A percentile compares a stretch with the other conserved stretches of the same genome.
Conservation (phyloP, 148 eudicot species). For the Pharnaceum exiguum region DNA sequence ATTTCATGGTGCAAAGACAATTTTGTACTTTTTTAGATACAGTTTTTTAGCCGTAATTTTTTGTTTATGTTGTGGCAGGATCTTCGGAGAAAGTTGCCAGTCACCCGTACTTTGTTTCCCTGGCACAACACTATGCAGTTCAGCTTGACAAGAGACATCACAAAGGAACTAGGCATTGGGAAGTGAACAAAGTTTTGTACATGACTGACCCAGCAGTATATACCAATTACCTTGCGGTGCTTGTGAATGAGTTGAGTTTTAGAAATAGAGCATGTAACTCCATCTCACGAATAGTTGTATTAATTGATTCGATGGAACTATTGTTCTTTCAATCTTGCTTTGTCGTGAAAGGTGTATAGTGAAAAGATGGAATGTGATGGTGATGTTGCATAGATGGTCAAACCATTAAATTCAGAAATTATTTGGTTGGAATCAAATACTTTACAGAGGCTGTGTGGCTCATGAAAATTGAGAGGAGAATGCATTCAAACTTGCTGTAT, state of each 20-base stretch:
- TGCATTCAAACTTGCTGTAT: no score
- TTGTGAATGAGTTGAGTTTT: conserved; percentile 17
- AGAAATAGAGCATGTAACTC: no score
- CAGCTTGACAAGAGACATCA: conserved; percentile 68
- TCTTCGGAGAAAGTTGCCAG: conserved; percentile 87
- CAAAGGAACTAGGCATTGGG: conserved; percentile 50
- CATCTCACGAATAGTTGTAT: no score
- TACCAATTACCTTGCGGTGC: conserved; percentile 11
- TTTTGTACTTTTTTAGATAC: no score
- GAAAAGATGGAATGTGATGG: conserved; percentile 3
- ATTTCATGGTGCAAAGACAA: background rate
- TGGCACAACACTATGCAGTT: conserved; percentile 87
- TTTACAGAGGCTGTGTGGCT: no score
- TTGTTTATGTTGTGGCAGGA: conserved; percentile 44
- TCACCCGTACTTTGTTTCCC: conserved; percentile 84
- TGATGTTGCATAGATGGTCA: background rate
- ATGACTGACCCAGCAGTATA: conserved; percentile 3
- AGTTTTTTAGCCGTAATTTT: background rate
- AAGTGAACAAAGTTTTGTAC: conserved; percentile 22
- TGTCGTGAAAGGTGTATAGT: conserved; percentile 24
- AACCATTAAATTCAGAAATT: no score
- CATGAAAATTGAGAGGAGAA: no score
- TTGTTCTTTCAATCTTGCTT: conserved; percentile 9
- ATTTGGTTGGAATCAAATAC: no score
- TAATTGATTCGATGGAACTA: conserved; percentile 12